phyloP scores from a whole-genome alignment of 2,329 filamentous ascomycete genomes.

The Penicillium sumatraense region DNA sequence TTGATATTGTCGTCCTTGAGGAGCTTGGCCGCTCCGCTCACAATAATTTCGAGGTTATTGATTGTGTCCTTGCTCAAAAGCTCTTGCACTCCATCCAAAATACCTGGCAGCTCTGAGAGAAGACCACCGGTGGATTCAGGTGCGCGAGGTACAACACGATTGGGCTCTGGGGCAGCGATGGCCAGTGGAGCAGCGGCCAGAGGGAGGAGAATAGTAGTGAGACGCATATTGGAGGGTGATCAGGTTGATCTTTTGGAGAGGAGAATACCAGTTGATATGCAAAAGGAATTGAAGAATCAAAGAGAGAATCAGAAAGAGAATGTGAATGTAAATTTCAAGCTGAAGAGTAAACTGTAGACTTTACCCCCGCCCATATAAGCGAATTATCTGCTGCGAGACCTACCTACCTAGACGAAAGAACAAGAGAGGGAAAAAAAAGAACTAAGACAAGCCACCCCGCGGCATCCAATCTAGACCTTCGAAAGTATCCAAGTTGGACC shows the following conservation, averaged over 20 bases:
- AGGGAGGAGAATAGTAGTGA: conserved; percentile 25
- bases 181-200: conserved; percentile 25
- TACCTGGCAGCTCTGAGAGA: conserved; percentile 30
- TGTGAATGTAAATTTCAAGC: too few relatives aligned
- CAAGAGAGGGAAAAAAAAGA: neutral
- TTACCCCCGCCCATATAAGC: neutral
- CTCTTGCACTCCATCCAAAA: conserved; percentile 26
- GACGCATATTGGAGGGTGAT: conserved; percentile 22
- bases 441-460: neutral
- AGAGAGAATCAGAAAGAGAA: neutral
- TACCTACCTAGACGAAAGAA: neutral
- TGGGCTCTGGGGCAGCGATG: conserved; percentile 26
- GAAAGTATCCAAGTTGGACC: neutral
- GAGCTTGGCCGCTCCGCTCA: conserved; percentile 27
- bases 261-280: neutral
- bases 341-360: neutral
- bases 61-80: conserved; percentile 23
- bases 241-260: neutral
- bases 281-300: neutral
- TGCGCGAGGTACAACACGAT: conserved; percentile 27
- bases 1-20: conserved; percentile 28
- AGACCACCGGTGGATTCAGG: conserved; percentile 27
- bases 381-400: too few relatives aligned
- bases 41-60: conserved; percentile 25
- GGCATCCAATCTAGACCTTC: conserved; percentile 3